Evolutionary conservation across 2,329 filamentous ascomycete genomes (phyloP).

Genomic region (Madurella mycetomatis): DNA sequence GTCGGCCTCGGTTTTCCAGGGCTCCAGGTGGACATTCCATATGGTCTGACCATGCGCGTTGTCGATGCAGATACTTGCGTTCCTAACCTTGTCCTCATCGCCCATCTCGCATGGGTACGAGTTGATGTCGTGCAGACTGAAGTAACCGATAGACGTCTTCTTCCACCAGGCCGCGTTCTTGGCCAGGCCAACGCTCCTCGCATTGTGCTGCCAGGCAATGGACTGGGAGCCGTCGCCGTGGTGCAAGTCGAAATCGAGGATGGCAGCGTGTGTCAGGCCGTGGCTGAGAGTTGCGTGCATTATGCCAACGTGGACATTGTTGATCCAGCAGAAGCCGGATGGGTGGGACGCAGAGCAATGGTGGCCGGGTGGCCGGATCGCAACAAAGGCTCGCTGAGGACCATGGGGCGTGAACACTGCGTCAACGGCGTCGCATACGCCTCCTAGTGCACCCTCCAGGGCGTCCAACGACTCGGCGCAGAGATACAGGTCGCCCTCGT

Average conservation of each 20-base stretch:
- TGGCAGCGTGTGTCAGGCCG: constrained; percentile 87
- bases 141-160: constrained; percentile 88
- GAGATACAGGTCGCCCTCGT: constrained; percentile 88
- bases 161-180: constrained; percentile 74
- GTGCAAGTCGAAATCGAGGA: constrained; percentile 87
- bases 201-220: constrained; percentile 88
- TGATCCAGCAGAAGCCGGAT: constrained; percentile 97
- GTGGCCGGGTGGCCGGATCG: constrained; percentile 87
- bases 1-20: constrained; percentile 76
- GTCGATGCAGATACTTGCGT: constrained; percentile 90
- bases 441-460: constrained; percentile 85
- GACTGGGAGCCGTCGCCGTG: constrained; percentile 94
- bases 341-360: constrained; percentile 88
- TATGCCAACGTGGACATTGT: constrained; percentile 96
- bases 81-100: constrained; percentile 89
- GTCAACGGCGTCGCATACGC: constrained; percentile 90
- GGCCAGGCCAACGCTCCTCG: constrained; percentile 55
- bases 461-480: constrained; percentile 81
- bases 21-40: constrained; percentile 92
- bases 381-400: constrained; percentile 80
- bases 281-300: constrained; percentile 81
- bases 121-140: constrained; percentile 96
- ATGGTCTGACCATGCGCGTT: constrained; percentile 90
- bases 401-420: constrained; percentile 62
- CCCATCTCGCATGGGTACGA: constrained; percentile 94